A percentile compares a stretch with the other conserved stretches of the same genome.
Conservation (phyloP, 2,329 filamentous ascomycete species). For the Ophiocordyceps australis region DNA sequence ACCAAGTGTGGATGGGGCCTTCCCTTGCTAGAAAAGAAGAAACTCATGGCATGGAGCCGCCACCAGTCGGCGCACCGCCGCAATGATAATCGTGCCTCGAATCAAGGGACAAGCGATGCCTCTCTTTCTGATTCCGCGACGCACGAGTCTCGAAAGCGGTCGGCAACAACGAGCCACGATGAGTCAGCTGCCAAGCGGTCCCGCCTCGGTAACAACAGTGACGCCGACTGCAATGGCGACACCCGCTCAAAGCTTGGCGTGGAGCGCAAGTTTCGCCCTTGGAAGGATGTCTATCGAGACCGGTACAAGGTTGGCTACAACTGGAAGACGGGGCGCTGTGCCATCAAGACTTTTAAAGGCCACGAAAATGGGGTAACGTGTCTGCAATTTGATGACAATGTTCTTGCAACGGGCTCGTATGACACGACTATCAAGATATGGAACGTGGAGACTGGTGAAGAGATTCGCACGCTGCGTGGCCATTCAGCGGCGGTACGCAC, state of each 20-base stretch:
- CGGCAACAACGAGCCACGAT: constrained; percentile 11
- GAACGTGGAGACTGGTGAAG: constrained; percentile 78
- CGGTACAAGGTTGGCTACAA: constrained; percentile 91
- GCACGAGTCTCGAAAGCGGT: constrained; percentile 15
- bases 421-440: constrained; percentile 92
- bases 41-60: constrained; percentile 70
- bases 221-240: no score
- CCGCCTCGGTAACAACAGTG: no score
- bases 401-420: constrained; percentile 87
- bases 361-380: constrained; percentile 56
- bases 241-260: constrained; percentile 17
- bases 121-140: constrained; percentile 3
- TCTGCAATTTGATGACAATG: constrained; percentile 58
- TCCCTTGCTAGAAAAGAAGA: constrained; percentile 74
- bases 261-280: constrained; percentile 43
- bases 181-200: constrained; percentile 15
- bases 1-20: constrained; percentile 92
- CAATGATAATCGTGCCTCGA: constrained; percentile 1
- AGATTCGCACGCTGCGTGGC: constrained; percentile 67
- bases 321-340: constrained; percentile 89
- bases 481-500: constrained; percentile 74
- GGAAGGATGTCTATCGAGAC: constrained; percentile 96
- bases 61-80: constrained; percentile 32
- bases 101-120: constrained; percentile 8
- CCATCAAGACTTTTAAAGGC: constrained; percentile 67